Evolutionary conservation across 768 basidiomycete genomes (phyloP).

Genomic region (Multifurca ochricompacta): DNA sequence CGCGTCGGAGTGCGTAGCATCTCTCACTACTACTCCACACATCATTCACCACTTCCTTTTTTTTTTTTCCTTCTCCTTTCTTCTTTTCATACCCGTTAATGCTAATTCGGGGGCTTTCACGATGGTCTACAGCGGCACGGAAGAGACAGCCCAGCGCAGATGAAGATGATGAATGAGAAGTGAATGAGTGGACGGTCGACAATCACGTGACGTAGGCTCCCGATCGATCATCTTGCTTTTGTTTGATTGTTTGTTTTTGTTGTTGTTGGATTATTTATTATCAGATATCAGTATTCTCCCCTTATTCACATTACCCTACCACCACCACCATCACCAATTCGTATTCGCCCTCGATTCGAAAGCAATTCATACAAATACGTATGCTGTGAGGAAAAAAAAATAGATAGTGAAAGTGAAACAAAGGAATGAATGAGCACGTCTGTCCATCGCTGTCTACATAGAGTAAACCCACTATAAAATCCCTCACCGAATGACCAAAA

Average conservation of each 20-base stretch:
- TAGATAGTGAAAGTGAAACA: neutral
- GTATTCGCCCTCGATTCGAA: neutral
- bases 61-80: neutral
- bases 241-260: too few species aligned
- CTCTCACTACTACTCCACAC: too few species aligned
- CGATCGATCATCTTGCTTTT: neutral
- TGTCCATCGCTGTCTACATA: neutral
- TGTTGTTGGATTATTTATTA: too few species aligned
- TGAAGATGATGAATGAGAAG: slow-evolving; percentile 11
- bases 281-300: too few species aligned
- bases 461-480: neutral
- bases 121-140: neutral
- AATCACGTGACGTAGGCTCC: neutral
- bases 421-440: neutral
- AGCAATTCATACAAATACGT: neutral
- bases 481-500: neutral
- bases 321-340: neutral
- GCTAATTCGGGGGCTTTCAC: neutral
- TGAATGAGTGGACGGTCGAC: neutral
- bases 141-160: slow-evolving; percentile 9
- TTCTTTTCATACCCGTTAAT: too few species aligned
- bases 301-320: neutral
- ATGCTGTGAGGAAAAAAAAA: neutral
- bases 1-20: slow-evolving; percentile 37
- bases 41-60: too few species aligned